Evolutionary conservation across 352 stramenopile species (phyloP).

Genomic region (Phytophthora lateralis): DNA sequence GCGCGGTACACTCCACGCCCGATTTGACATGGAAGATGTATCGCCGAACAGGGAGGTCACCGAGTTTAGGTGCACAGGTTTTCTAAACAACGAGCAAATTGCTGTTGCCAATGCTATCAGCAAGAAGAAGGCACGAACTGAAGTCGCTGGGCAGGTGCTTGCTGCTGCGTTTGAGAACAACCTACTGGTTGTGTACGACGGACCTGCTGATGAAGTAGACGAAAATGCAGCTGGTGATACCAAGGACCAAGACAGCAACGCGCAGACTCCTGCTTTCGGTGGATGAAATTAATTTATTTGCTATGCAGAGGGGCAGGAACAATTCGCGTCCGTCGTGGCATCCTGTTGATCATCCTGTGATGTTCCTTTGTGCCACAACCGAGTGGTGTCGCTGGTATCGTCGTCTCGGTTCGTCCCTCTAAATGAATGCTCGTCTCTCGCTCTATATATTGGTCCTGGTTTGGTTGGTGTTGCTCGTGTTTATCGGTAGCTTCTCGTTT

Average conservation of each 20-base stretch:
- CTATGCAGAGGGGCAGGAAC: constrained; percentile 15
- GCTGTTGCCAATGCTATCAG: constrained; percentile 45
- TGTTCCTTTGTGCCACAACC: constrained; percentile 3
- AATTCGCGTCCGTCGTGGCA: constrained; percentile 7
- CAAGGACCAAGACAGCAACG: constrained; percentile 31
- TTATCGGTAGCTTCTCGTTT: constrained; percentile 14
- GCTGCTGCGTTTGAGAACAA: constrained; percentile 74
- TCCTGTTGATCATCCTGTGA: background rate
- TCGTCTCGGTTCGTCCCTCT: constrained; percentile 14
- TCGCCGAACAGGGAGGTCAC: constrained; percentile 41
- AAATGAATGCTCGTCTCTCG: constrained; percentile 35
- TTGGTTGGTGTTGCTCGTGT: constrained; percentile 17
- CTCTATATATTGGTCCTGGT: constrained; percentile 33
- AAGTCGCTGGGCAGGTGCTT: constrained; percentile 71
- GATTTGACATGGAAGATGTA: constrained; percentile 59
- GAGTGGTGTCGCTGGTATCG: constrained; percentile 7
- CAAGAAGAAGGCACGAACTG: constrained; percentile 86
- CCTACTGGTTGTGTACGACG: constrained; percentile 44
- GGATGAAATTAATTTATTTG: constrained; percentile 34
- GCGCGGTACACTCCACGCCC: constrained; percentile 46
- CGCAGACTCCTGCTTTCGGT: constrained; percentile 16
- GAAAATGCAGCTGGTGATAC: constrained; percentile 2
- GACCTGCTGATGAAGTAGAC: constrained; percentile 38
- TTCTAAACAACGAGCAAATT: constrained; percentile 53
- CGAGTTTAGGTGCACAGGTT: constrained; percentile 57